Evolutionary conservation across 2,329 filamentous ascomycete genomes (phyloP).

Genomic region (Eutypa lata): DNA sequence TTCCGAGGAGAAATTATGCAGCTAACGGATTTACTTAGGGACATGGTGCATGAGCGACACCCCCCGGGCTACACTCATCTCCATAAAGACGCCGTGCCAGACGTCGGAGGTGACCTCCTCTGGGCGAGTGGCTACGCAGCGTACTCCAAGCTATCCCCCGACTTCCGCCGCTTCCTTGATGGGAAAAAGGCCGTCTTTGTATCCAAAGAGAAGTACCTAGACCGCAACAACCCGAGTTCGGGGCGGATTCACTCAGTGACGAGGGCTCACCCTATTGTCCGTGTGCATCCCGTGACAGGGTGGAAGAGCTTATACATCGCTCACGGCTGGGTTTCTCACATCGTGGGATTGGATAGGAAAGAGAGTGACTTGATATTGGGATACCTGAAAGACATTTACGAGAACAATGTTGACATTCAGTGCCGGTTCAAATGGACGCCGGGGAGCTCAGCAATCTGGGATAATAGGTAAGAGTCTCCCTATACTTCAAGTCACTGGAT

Average conservation of each 20-base stretch:
- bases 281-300: constrained; percentile 55
- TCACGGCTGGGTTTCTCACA: constrained; percentile 17
- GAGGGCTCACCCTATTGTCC: constrained; percentile 63
- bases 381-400: constrained; percentile 54
- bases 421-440: constrained; percentile 53
- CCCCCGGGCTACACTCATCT: constrained; percentile 39
- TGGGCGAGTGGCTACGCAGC: constrained; percentile 36
- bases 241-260: constrained; percentile 61
- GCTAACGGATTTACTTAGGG: too few relatives aligned
- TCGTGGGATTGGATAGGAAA: constrained; percentile 54
- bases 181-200: constrained; percentile 35
- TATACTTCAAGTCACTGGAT: constrained; percentile 5
- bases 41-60: constrained; percentile 32
- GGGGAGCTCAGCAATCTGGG: constrained; percentile 50
- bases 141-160: constrained; percentile 34
- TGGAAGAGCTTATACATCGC: too few relatives aligned
- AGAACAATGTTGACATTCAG: constrained; percentile 57
- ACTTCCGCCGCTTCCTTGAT: constrained; percentile 34
- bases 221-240: constrained; percentile 29
- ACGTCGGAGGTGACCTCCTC: constrained; percentile 35
- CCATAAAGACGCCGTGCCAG: constrained; percentile 33
- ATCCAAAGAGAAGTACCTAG: constrained; percentile 30
- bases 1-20: too few relatives aligned
- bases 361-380: constrained; percentile 56
- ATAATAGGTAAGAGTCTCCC: constrained; percentile 41